Percentiles rank a stretch among this genome's conserved stretches.
Evolutionary conservation across 148 eudicot genomes (phyloP).

Genomic region (Suaeda aralocaspica): DNA sequence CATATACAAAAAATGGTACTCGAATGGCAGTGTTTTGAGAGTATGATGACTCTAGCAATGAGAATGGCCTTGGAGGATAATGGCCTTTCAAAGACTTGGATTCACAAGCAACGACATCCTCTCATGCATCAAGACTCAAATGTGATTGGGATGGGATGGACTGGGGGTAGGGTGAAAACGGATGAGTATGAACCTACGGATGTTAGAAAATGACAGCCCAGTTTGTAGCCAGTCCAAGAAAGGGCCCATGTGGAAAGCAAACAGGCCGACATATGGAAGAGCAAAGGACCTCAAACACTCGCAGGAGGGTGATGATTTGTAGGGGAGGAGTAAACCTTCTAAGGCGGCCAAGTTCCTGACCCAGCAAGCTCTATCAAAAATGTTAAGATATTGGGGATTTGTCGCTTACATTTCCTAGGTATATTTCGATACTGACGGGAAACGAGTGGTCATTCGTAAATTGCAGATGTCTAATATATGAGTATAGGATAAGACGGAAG

Average conservation of each 20-base stretch:
- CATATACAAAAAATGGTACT: conserved; percentile 55
- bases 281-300: no score
- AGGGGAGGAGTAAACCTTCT: conserved; percentile 70
- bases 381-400: conserved; percentile 64
- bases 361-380: no score
- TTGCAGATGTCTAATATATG: no score
- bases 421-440: no score
- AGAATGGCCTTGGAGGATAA: conserved; percentile 86
- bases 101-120: conserved; percentile 72
- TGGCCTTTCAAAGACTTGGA: conserved; percentile 75
- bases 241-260: conserved; percentile 68
- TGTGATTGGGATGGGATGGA: conserved; percentile 78
- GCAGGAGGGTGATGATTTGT: conserved; percentile 50
- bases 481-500: no score
- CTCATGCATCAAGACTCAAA: conserved; percentile 59
- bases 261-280: conserved; percentile 52
- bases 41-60: conserved; percentile 34
- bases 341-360: conserved; percentile 71
- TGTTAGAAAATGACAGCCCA: no score
- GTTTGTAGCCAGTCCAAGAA: conserved; percentile 92
- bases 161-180: conserved; percentile 44
- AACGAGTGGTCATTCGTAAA: no score
- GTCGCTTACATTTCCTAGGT: no score
- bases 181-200: no score
- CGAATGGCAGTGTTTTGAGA: conserved; percentile 57